Evolutionary conservation across 179 eudicot genomes (phyloP).

Genomic region (Pouteria campechiana): DNA sequence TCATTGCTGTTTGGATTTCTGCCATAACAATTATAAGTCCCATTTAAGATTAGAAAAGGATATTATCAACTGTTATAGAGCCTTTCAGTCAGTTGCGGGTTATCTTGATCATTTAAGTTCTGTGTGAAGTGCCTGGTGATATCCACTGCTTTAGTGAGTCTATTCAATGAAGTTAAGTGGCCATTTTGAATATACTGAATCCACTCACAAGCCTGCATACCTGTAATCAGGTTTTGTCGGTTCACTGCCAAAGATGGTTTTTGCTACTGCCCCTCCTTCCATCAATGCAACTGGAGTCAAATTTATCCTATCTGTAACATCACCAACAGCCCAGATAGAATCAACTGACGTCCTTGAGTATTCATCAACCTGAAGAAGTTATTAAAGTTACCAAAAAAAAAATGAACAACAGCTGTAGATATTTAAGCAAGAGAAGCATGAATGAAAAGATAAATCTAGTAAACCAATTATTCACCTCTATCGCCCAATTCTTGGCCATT

Average conservation of each 20-base stretch:
- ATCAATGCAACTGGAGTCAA: slow-evolving; percentile 98
- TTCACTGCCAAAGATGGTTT: slow-evolving; percentile 75
- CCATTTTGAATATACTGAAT: too few species aligned
- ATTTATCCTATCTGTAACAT: slow-evolving; percentile 90
- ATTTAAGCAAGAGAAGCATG: not conserved
- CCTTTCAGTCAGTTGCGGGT: too few species aligned
- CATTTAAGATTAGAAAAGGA: too few species aligned
- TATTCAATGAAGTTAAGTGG: too few species aligned
- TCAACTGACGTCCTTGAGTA: slow-evolving; percentile 82
- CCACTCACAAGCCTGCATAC: too few species aligned
- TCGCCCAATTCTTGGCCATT: slow-evolving; percentile 72
- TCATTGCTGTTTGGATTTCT: too few species aligned
- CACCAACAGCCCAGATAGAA: slow-evolving; percentile 99
- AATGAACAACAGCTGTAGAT: not conserved
- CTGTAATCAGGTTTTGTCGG: slow-evolving; percentile 91
- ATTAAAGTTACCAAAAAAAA: not conserved
- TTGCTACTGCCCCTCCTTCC: slow-evolving; percentile 94
- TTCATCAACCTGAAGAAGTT: slow-evolving; percentile 65
- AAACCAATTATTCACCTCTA: slow-evolving; percentile 39
- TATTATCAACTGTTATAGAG: too few species aligned
- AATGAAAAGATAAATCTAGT: not conserved
- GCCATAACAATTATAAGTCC: too few species aligned
- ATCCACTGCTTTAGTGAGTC: too few species aligned
- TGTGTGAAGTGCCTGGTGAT: too few species aligned
- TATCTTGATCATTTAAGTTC: too few species aligned